Evolutionary conservation across 2,329 filamentous ascomycete genomes (phyloP).

Genomic region (Pestalotiopsis sp.): DNA sequence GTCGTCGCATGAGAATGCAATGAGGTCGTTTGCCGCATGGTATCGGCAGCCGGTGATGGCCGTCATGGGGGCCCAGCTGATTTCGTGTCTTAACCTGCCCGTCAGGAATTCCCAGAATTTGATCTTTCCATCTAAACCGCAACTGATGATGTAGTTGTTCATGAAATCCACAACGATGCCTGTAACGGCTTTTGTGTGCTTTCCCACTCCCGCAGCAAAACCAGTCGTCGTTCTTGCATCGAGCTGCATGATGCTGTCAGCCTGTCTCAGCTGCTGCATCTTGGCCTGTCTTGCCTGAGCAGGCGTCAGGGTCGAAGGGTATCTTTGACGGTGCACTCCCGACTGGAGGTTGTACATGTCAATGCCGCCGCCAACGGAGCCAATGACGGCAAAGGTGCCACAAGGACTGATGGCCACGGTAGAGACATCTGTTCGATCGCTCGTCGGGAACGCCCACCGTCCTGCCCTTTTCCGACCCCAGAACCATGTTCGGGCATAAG

Average conservation of each 20-base stretch:
- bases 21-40: conserved; percentile 79
- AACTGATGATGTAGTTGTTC: conserved; percentile 84
- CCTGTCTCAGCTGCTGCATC: conserved; percentile 62
- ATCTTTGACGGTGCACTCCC: conserved; percentile 83
- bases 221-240: conserved; percentile 45
- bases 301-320: conserved; percentile 78
- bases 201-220: conserved; percentile 61
- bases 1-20: conserved; percentile 89
- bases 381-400: conserved; percentile 90
- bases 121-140: conserved; percentile 85
- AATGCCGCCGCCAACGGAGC: conserved; percentile 79
- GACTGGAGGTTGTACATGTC: conserved; percentile 98
- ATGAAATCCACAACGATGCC: conserved; percentile 88
- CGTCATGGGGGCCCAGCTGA: conserved; percentile 81
- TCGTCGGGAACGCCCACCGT: conserved; percentile 87
- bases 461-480: conserved; percentile 95
- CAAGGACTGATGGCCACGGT: conserved; percentile 89
- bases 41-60: conserved; percentile 78
- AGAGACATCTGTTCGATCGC: conserved; percentile 80
- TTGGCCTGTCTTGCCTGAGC: conserved; percentile 78
- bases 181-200: conserved; percentile 81
- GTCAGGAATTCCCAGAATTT: conserved; percentile 98
- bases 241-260: conserved; percentile 59
- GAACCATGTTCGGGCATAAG: conserved; percentile 92
- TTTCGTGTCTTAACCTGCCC: conserved; percentile 76